Evolutionary conservation across 1,284 basidiomycete species (phyloP).

Genomic region (Polyporus tsugae): DNA sequence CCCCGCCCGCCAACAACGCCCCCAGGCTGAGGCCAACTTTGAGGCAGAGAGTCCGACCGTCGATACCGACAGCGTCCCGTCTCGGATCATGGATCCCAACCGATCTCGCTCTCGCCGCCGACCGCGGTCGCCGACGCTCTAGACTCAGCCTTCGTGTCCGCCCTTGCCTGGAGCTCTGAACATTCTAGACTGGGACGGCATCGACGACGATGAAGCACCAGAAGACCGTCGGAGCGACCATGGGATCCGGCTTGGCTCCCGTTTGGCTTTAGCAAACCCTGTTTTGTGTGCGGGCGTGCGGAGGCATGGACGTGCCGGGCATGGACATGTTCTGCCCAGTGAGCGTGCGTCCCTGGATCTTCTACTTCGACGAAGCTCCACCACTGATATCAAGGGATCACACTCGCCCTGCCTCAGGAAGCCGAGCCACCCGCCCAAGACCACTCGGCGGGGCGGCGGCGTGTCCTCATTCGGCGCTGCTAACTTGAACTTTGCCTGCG

Average conservation of each 20-base stretch:
- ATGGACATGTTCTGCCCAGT: slow-evolving; percentile 21
- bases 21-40: not conserved
- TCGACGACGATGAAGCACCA: slow-evolving; percentile 8
- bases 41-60: not conserved
- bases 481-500: not conserved
- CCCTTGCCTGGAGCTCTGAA: not conserved
- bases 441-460: slow-evolving; percentile 3
- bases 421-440: not conserved
- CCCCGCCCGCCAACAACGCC: too few species aligned
- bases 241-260: not conserved
- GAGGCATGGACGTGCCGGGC: slow-evolving; percentile 20
- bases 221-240: not conserved
- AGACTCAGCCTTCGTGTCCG: not conserved
- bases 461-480: not conserved
- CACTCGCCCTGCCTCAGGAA: slow-evolving; percentile 6
- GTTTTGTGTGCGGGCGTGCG: not conserved
- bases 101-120: slow-evolving; percentile 5
- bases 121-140: not conserved
- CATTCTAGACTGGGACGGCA: not conserved
- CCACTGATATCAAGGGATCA: slow-evolving; percentile 6
- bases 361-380: slow-evolving; percentile 7
- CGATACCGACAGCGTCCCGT: not conserved
- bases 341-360: slow-evolving; percentile 12
- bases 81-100: not conserved
- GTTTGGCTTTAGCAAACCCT: slow-evolving; percentile 9